Base-by-base conservation (phyloP, 352 stramenopile genomes). In the Phytophthora europaea region DNA sequence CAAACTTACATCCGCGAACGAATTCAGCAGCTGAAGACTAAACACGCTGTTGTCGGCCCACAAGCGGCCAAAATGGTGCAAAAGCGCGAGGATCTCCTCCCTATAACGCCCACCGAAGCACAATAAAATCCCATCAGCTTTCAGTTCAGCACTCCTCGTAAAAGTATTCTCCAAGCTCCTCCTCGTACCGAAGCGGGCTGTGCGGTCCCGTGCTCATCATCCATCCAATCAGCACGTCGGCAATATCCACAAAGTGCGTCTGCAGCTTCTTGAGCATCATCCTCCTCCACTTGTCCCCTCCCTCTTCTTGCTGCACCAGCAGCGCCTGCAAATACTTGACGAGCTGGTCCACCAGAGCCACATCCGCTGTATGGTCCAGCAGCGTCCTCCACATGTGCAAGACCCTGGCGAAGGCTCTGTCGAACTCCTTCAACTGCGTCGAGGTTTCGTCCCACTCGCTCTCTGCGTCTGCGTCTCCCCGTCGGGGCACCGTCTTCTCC, bases 31-130 rank as follows among this genome's bases (percentile, higher is more conserved):
- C 56, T 94, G 87, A 10, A 85, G 67, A 31, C 85, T 91, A 31
- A 92, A 94, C 10, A 92, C 87, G 48, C 83, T 92, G 52, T 94
- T 91, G 43, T 92, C 83, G 1, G 76, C 63, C 87, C 87, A 94
- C 6, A 94, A 72, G 20, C 79, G 81, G 8, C 55, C 71, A 60
- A 91, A 81, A 31, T 72, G 61, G 7, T 90, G 68, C 45, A 92
- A 75, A 22, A 92, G 38, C 31, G 61, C 61, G 3, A 91, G 69
- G 38, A 92, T 87, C 6, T 80, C 64, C 47, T 91, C 79, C 36
- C 84, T 93, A 34, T 15, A 18, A 31, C 40, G 12, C 50, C 34
- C 10, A 40, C 63, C 47, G 72, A 20, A 22, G 12, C 53, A 40
- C 15, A 23, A 57, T 53, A 38, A 7, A n/a, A 20, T 9, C 16